Evolutionary conservation across 1,139 yeast species (phyloP), one percentile per base, ranked within the genome.

Genomic region (Kazachstania sp.): DNA sequence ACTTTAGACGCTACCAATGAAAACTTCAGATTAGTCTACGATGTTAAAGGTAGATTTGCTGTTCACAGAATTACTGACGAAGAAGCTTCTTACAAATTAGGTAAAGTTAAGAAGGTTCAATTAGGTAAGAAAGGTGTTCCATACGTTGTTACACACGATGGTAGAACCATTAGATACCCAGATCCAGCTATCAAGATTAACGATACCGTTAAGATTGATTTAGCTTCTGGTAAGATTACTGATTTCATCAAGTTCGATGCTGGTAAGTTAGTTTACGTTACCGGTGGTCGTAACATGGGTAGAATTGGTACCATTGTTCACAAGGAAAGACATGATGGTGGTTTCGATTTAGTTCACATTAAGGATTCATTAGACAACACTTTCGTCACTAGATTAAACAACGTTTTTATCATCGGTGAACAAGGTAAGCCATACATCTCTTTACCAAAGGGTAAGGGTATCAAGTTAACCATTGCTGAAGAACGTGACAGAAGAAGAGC

Each of bases 251-350:
- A 87, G 78, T 90, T 90, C 72, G 97, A 87, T 73, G 80, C 92
- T 67, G 97, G 97, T 74, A 86, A 81, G 75, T 79, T 87, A 71
- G 96, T 84, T 63, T 90, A 88, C 92, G 94, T 86, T 73, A 90
- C 97, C 63, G 97, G 97, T 79, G 97, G 97, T 78, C 94, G 96
- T 78, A 88, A 87, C 85, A 83, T 90, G 95, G 98, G 98, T 73
- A 86, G 98, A 78, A 90, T 88, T 71, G 98, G 98, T 84, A 88
- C 86, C 64, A 88, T 90, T 72, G 79, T 84, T 65, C 96, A 90
- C 94, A 85, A 95, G 78, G 98, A 90, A 79, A 87, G 86, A 78
- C 98, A 90, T 81, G 96, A 90, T 73, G 98, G 98, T 74, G 97
- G 97, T 73, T 90, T 92, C 81, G 97, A 90, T 75, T 84, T 90